Percentiles rank a stretch among this genome's conserved stretches.
Conservation (phyloP, 345 rosid species). For the Citrus cavaleriei region DNA sequence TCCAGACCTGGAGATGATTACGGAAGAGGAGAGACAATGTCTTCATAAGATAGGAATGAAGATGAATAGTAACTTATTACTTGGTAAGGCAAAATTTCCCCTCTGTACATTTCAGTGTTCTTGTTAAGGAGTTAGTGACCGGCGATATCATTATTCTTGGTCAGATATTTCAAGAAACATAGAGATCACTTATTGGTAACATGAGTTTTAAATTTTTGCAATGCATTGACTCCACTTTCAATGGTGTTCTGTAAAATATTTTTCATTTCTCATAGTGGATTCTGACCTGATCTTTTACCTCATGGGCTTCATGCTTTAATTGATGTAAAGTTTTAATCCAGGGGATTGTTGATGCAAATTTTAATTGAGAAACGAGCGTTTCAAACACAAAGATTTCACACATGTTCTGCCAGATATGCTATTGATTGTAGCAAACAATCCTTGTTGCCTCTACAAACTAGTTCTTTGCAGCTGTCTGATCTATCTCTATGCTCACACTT, state of each 20-base stretch:
- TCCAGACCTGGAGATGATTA: slow-evolving; percentile 58
- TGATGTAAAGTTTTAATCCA: background rate
- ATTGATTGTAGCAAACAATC: background rate
- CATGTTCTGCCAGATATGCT: background rate
- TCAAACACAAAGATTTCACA: background rate
- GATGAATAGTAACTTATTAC: slow-evolving; percentile 59
- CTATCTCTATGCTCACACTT: background rate
- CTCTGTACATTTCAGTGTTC: background rate
- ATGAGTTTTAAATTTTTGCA: background rate
- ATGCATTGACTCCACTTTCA: background rate
- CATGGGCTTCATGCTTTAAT: background rate
- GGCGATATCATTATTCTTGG: background rate
- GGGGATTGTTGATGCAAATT: background rate
- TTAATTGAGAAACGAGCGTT: background rate
- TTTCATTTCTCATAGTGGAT: background rate
- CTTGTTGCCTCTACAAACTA: background rate
- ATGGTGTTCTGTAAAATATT: background rate
- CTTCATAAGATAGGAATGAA: slow-evolving; percentile 65
- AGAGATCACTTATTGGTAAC: background rate
- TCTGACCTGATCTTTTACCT: background rate
- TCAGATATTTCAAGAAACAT: background rate
- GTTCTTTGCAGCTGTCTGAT: background rate
- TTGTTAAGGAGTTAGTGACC: background rate
- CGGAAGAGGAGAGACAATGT: slow-evolving; percentile 77
- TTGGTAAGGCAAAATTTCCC: slow-evolving; percentile 50